Percentiles rank a stretch among this genome's conserved stretches.
Evolutionary conservation across 768 basidiomycete species (phyloP).

Genomic region (Boletus edulis): DNA sequence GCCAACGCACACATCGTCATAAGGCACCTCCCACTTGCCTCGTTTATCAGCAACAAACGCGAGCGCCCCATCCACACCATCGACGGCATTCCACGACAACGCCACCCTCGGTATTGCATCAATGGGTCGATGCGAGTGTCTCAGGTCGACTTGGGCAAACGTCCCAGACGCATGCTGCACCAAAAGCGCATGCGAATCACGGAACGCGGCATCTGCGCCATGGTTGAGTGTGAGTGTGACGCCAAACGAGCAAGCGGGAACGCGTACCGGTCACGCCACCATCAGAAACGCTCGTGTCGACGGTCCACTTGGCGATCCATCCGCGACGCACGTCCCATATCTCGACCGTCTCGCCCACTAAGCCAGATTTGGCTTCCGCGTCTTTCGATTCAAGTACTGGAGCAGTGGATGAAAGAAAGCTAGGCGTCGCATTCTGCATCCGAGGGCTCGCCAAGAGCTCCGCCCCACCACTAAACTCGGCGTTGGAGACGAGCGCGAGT

Average conservation of each 20-base stretch:
- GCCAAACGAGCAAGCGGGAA: neutral
- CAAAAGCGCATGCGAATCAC: constrained; percentile 70
- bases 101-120: constrained; percentile 65
- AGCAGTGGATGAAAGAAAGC: constrained; percentile 15
- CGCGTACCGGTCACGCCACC: constrained; percentile 71
- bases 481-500: constrained; percentile 68
- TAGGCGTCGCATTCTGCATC: constrained; percentile 23
- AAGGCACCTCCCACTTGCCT: constrained; percentile 63
- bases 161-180: constrained; percentile 71
- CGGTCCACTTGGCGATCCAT: constrained; percentile 82
- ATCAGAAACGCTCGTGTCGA: constrained; percentile 61
- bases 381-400: constrained; percentile 16
- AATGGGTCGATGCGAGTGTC: constrained; percentile 59
- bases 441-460: constrained; percentile 27
- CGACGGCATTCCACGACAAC: constrained; percentile 55
- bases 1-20: constrained; percentile 71
- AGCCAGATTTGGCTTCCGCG: constrained; percentile 9
- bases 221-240: neutral
- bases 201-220: constrained; percentile 60
- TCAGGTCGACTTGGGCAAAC: constrained; percentile 77
- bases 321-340: constrained; percentile 85
- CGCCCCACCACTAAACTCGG: constrained; percentile 43
- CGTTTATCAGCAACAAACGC: constrained; percentile 63
- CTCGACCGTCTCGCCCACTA: constrained; percentile 60
- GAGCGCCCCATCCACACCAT: constrained; percentile 48